A percentile compares a stretch with the other conserved stretches of the same genome.
Evolutionary conservation across 805 yeast species (phyloP).

Genomic region (Candida andamanensis): DNA sequence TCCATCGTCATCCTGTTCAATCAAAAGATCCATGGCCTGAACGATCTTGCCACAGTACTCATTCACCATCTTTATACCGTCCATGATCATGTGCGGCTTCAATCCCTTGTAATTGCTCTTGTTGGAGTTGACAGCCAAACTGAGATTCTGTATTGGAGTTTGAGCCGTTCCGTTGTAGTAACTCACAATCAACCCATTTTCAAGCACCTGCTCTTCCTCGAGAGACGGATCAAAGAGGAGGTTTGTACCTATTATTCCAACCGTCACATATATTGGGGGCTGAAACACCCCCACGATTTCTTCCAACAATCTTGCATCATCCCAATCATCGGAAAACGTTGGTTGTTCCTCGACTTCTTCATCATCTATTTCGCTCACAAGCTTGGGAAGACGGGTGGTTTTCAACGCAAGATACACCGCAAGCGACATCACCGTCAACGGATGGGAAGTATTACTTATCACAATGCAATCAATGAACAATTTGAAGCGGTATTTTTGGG

Average conservation of each 20-base stretch:
- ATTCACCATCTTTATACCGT: conserved; percentile 55
- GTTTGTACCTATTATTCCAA: conserved; percentile 68
- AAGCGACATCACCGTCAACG: conserved; percentile 74
- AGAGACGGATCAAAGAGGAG: conserved; percentile 78
- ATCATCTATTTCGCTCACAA: conserved; percentile 65
- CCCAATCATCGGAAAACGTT: conserved; percentile 87
- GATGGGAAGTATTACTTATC: conserved; percentile 72
- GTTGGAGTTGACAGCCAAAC: conserved; percentile 48
- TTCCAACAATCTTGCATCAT: conserved; percentile 45
- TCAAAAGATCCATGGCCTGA: conserved; percentile 48
- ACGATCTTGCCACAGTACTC: conserved; percentile 60
- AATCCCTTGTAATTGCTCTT: conserved; percentile 52
- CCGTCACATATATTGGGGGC: conserved; percentile 73
- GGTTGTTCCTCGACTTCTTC: conserved; percentile 83
- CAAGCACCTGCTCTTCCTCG: conserved; percentile 86
- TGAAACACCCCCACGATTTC: conserved; percentile 29
- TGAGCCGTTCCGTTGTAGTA: conserved; percentile 65
- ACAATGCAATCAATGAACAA: conserved; percentile 77
- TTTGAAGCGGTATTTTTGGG: conserved; percentile 71
- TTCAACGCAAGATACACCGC: conserved; percentile 77
- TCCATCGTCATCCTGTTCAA: conserved; percentile 34
- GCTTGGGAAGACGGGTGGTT: conserved; percentile 68
- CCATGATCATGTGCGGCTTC: conserved; percentile 39
- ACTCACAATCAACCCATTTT: conserved; percentile 72
- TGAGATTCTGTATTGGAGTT: conserved; percentile 70